phyloP scores from a whole-genome alignment of 2,329 filamentous ascomycete genomes.

The Talaromyces verruculosus region DNA sequence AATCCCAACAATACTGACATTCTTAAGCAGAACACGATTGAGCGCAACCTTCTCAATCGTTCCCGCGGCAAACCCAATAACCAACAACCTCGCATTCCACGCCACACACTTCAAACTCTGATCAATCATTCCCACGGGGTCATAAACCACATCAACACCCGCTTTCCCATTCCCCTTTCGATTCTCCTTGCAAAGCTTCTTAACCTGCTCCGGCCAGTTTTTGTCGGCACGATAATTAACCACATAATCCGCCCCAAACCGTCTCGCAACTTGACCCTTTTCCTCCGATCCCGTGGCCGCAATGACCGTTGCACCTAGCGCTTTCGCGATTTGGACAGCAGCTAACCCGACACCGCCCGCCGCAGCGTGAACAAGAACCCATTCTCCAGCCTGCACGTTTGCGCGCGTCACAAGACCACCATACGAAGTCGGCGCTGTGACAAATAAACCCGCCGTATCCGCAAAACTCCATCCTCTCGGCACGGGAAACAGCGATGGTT shows the following conservation, averaged over 20 bases:
- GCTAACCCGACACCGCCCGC: conserved; percentile 89
- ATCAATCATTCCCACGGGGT: conserved; percentile 88
- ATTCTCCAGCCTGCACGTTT: conserved; percentile 74
- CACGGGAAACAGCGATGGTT: conserved; percentile 68
- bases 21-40: conserved; percentile 91
- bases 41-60: conserved; percentile 87
- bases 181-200: conserved; percentile 57
- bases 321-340: conserved; percentile 92
- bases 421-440: conserved; percentile 89
- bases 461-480: conserved; percentile 79
- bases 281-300: conserved; percentile 80
- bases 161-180: conserved; percentile 63
- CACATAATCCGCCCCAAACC: conserved; percentile 81
- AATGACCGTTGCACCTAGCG: conserved; percentile 86
- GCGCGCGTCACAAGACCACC: conserved; percentile 77
- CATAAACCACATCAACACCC: conserved; percentile 90
- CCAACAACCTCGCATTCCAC: conserved; percentile 85
- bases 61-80: conserved; percentile 86
- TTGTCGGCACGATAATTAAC: conserved; percentile 69
- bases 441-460: conserved; percentile 84
- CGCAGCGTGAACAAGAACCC: conserved; percentile 86
- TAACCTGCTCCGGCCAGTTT: conserved; percentile 66
- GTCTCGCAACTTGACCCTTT: conserved; percentile 75
- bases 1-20: conserved; percentile 83
- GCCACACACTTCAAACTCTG: conserved; percentile 85